These are phyloP conservation scores for Scenedesmus sp. DNA, from an alignment of 163 green algal genomes.

Conservation along the genomic window DNA sequence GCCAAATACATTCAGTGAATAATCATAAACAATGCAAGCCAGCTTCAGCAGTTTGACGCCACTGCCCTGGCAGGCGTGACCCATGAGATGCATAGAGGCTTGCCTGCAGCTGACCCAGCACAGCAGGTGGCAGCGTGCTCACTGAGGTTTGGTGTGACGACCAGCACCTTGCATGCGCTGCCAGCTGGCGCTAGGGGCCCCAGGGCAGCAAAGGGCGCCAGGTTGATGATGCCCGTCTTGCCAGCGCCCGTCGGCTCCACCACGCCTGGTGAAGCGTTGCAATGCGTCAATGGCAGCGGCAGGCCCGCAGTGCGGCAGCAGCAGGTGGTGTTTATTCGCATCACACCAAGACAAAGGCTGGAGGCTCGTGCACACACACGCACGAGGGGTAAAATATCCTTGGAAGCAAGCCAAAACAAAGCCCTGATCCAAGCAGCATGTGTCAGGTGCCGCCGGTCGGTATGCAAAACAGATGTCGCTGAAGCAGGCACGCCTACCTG, in stretches of 20 bases:
- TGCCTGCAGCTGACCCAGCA: no score
- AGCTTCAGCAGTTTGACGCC: no score
- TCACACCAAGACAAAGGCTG: no score
- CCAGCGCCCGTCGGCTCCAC: conserved; percentile 16
- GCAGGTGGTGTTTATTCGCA: neutral
- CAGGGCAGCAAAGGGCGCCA: neutral
- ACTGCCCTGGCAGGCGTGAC: no score
- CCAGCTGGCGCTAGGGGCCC: neutral
- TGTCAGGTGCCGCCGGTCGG: no score
- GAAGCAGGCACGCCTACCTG: neutral
- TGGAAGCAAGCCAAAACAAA: no score
- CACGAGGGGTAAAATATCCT: no score
- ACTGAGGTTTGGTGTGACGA: conserved; percentile 12
- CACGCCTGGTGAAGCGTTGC: neutral
- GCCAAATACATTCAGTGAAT: neutral
- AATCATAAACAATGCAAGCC: neutral
- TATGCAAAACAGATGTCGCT: neutral
- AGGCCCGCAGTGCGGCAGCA: neutral
- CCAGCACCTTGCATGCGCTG: neutral
- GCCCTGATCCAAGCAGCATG: no score
- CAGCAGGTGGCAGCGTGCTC: neutral
- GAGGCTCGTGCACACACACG: no score
- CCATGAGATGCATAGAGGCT: no score
- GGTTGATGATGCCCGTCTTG: conserved; percentile 29
- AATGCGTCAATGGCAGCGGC: neutral